Conservation (phyloP, 768 basidiomycete species). For the Hirschioporus abietinus region DNA sequence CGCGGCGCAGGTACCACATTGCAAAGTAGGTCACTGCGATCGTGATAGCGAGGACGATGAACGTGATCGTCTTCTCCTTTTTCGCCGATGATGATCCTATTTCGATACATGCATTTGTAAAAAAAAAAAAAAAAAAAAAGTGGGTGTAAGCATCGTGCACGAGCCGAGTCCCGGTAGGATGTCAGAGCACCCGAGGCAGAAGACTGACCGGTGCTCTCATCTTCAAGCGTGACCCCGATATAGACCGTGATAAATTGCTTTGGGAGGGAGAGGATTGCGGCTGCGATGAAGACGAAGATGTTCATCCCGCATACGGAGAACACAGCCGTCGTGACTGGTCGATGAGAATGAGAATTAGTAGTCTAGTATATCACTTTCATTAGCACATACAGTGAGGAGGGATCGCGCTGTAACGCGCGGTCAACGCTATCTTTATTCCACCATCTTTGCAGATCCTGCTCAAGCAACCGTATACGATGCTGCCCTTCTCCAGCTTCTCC, state of each 20-base stretch:
- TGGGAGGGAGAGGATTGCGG: slow-evolving; percentile 31
- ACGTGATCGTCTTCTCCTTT: background rate
- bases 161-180: no score
- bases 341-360: background rate
- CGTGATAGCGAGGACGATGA: slow-evolving; percentile 55
- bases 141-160: no score
- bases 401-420: slow-evolving; percentile 25
- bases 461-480: slow-evolving; percentile 30
- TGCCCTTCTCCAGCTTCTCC: slow-evolving; percentile 28
- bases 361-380: background rate
- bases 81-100: background rate
- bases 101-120: background rate
- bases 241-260: slow-evolving; percentile 41
- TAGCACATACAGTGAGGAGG: slow-evolving; percentile 26
- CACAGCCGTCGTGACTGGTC: slow-evolving; percentile 26
- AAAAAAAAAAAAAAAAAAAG: no score
- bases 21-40: slow-evolving; percentile 66
- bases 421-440: slow-evolving; percentile 30
- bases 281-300: slow-evolving; percentile 30
- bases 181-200: no score
- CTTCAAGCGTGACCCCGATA: slow-evolving; percentile 25
- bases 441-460: slow-evolving; percentile 32
- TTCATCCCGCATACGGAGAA: slow-evolving; percentile 34
- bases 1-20: slow-evolving; percentile 76
- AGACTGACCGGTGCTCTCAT: background rate